Evolutionary conservation across 306 rosid genomes (phyloP).

Genomic region (Pterocarpus santalinus): DNA sequence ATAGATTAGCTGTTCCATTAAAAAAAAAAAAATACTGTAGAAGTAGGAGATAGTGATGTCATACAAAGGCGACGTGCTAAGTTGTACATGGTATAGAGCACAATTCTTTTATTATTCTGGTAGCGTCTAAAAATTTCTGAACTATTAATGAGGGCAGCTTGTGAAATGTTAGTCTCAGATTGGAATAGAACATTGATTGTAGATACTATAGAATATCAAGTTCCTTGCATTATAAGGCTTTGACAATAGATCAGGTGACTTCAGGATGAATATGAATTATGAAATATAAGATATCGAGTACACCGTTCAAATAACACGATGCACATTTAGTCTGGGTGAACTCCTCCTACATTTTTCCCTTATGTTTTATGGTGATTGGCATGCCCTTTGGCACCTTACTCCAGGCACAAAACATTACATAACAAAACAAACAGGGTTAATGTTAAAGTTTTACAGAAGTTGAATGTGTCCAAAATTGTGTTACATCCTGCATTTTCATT

Average conservation of each 20-base stretch:
- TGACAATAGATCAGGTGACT: background rate
- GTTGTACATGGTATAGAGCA: too few relatives aligned
- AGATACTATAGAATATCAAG: background rate
- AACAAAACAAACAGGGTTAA: background rate
- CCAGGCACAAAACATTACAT: background rate
- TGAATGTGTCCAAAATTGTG: slow-evolving; percentile 16
- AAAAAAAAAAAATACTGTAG: too few relatives aligned
- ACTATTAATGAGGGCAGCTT: background rate
- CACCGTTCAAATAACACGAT: background rate
- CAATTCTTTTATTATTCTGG: too few relatives aligned
- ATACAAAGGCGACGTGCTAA: too few relatives aligned
- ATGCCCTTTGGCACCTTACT: background rate
- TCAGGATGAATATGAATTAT: background rate
- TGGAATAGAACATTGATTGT: background rate
- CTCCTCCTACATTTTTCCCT: background rate
- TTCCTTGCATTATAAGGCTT: background rate
- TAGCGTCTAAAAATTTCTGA: background rate
- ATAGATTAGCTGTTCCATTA: too few relatives aligned
- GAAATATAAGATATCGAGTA: background rate
- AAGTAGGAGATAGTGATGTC: too few relatives aligned
- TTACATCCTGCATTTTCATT: slow-evolving; percentile 22
- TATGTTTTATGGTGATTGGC: slow-evolving; percentile 16
- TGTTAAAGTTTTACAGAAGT: background rate
- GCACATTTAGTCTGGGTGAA: slow-evolving; percentile 11
- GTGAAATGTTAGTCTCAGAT: slow-evolving; percentile 1